Base-by-base conservation (phyloP, 2,329 filamentous ascomycete genomes). In the Diplodia scrobiculata region DNA sequence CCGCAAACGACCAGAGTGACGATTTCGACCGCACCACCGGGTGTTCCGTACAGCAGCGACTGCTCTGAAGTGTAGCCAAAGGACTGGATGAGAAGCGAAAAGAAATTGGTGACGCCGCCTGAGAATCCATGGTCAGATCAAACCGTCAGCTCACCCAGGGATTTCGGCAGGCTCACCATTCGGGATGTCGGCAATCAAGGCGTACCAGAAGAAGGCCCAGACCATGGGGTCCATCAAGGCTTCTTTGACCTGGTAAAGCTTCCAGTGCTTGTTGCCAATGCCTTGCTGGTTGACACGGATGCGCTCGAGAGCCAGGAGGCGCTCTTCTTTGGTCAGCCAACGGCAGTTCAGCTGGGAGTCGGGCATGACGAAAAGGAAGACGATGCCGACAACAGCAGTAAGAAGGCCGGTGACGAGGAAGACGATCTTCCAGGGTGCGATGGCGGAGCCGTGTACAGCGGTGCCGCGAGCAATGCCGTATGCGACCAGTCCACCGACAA, bases 251-350 rank as follows among this genome's bases (percentile, higher is more conserved):
- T 92, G 90, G 21, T 82, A 80, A 78, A 83, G 80, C 67, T 88
- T 88, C 75, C 88, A 89, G 67, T 88, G 81, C 67, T 85, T 85
- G 67, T 84, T 88, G 2, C 87, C 87, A 14, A 89, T 86, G 0
- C 89, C 89, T 66, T 89, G 90, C 75, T 91, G 87, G 70, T 92
- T 92, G 51, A 85, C 82, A 0, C 89, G 83, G 3, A 92, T 84
- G 0, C 90, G 82, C 68, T 90, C 89, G 14, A 91, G 78, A 0
- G 87, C 88, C 50, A 91, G 81, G 0, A 87, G 74, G 13, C 86
- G 86, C 69, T 94, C 91, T 53, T 86, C 82, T 63, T 88, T 84
- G 7, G 80, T 89, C 29, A 95, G 71, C 82, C 84, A 88, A 2
- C 83, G 79, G 17, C 84, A 84, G 62, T 87, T 87, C 54, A 87